Evolutionary conservation across 225 moss, liverwort and hornwort species (phyloP), one percentile per base, ranked within the genome.

Genomic region (Neckera pumila): DNA sequence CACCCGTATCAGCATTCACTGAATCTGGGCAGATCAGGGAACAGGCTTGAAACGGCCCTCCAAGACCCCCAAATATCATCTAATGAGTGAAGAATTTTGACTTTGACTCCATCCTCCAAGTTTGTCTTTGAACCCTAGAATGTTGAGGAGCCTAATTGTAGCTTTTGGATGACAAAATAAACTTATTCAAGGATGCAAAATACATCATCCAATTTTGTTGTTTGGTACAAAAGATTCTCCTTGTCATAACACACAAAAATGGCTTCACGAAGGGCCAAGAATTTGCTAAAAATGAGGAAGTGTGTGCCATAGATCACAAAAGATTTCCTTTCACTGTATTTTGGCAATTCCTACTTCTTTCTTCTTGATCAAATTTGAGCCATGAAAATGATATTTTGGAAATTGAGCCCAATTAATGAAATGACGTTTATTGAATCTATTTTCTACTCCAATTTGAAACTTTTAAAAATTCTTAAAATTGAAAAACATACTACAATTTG

Each of bases 181-280:
- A 14, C 40, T 14, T 70, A 3, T 0, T 42, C 0, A 5, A 40
- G 0, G 25, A 70, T 40, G 4, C 14, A 69, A 69, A 40, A 70
- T 25, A 25, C 3, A 70, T 13, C 1, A 67, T 40, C 25, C 69
- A 4, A 69, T 34, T 34, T 17, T 64, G 6, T 6, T 4, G 6
- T 4, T 12, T 67, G n/a, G 7, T 67, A 38, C 4, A 12, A 38
- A 67, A 67, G 22, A 67, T 67, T 67, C 7, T 20, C 12, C 3
- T 22, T 12, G 1, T 38, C 2, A 23, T 40, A 40, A 40, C 15
- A 42, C 7, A 42, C 5, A 70, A 40, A 5, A 40, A 25, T 40
- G 40, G 22, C 25, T 70, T 26, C 8, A 25, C 5, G 0, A 0
- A 2, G 4, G 1, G 5, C 4, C 3, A 42, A 25, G 5, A 70